Conservation (phyloP, 1,139 yeast genomes). For the Hyphopichia wangnamkhiaoensis region DNA sequence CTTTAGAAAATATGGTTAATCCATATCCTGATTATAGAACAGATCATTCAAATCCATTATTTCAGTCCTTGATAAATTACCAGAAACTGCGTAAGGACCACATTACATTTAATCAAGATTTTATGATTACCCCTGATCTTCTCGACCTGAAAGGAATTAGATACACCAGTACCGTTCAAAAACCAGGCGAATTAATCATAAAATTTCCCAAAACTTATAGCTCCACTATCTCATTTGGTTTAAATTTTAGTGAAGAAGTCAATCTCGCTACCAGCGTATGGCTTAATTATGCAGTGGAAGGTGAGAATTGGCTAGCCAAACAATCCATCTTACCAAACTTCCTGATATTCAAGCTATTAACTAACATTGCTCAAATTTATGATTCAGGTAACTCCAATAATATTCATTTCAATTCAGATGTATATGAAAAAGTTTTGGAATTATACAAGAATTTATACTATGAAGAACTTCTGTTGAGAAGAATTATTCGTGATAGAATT, state of each 20-base stretch:
- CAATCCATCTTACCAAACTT: slow-evolving; percentile 53
- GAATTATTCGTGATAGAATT: slow-evolving; percentile 28
- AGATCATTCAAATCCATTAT: slow-evolving; percentile 22
- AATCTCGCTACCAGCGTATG: slow-evolving; percentile 61
- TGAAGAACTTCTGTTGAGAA: slow-evolving; percentile 45
- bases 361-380: slow-evolving; percentile 46
- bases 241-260: slow-evolving; percentile 55
- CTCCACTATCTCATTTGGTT: slow-evolving; percentile 53
- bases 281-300: slow-evolving; percentile 50
- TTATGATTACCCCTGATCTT: slow-evolving; percentile 49
- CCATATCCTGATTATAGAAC: slow-evolving; percentile 26
- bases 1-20: slow-evolving; percentile 33
- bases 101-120: slow-evolving; percentile 34
- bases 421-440: slow-evolving; percentile 29
- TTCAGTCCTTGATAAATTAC: slow-evolving; percentile 26
- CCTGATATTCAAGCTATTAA: slow-evolving; percentile 48
- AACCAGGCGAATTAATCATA: slow-evolving; percentile 60
- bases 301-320: slow-evolving; percentile 54
- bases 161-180: slow-evolving; percentile 49
- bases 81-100: slow-evolving; percentile 10
- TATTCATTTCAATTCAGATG: slow-evolving; percentile 29
- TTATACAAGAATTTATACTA: slow-evolving; percentile 31
- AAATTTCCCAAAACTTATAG: slow-evolving; percentile 59
- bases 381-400: slow-evolving; percentile 28
- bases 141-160: slow-evolving; percentile 50